A percentile compares a stretch with the other conserved stretches of the same genome.
These are phyloP conservation scores for Rosa rugosa DNA, from an alignment of 306 rosid species.

Conservation along the genomic window DNA sequence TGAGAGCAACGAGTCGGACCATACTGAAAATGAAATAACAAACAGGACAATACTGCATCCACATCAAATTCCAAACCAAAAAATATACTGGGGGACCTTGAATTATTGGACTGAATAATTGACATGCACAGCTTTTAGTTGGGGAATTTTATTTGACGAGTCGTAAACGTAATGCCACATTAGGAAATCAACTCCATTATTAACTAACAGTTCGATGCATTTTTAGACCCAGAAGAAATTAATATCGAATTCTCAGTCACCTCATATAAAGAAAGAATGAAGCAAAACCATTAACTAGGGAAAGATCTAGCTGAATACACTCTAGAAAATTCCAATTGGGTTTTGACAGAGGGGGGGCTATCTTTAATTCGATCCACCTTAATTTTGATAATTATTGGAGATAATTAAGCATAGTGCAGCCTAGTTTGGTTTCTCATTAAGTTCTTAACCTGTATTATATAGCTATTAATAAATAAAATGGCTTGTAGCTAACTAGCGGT, in stretches of 20 bases:
- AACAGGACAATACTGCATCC: neutral
- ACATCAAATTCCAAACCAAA: constrained; percentile 6
- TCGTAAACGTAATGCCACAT: neutral
- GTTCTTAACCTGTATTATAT: neutral
- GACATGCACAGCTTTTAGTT: neutral
- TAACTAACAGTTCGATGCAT: neutral
- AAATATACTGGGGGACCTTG: neutral
- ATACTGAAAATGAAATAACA: neutral
- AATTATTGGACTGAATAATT: neutral
- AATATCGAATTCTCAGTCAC: neutral
- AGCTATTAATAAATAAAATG: neutral
- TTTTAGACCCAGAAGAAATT: neutral
- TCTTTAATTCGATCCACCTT: neutral
- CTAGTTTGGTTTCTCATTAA: neutral
- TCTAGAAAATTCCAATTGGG: neutral
- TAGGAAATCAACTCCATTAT: neutral
- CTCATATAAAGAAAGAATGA: neutral
- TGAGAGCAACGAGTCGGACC: neutral
- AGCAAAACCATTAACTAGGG: neutral
- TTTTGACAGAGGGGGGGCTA: neutral
- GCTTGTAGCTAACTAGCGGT: neutral
- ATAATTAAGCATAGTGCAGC: neutral
- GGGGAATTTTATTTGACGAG: neutral
- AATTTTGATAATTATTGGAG: neutral
- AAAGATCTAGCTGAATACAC: neutral